Conservation (phyloP, 148 eudicot genomes). For the Camellia japonica region DNA sequence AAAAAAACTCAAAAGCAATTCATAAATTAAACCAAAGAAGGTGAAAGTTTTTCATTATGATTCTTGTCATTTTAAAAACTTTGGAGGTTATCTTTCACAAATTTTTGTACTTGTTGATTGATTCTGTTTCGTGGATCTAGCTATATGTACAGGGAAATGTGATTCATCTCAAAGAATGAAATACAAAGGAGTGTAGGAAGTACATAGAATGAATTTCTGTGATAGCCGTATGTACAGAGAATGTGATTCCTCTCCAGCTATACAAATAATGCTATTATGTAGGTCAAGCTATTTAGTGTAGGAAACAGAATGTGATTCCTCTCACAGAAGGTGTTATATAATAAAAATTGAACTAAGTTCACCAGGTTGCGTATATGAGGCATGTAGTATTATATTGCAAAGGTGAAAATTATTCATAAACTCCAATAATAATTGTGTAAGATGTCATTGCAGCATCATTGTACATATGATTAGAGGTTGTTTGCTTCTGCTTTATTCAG, state of each 20-base stretch:
- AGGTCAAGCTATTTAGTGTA: not conserved
- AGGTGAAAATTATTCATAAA: not conserved
- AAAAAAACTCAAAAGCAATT: too few relatives aligned
- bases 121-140: too few relatives aligned
- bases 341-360: not conserved
- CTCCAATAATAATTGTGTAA: not conserved
- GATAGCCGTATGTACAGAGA: not conserved
- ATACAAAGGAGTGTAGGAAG: too few relatives aligned
- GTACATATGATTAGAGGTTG: not conserved
- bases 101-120: too few relatives aligned
- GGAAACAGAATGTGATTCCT: conserved; percentile 2
- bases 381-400: not conserved
- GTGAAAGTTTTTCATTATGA: too few relatives aligned
- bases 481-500: not conserved
- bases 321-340: not conserved
- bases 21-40: too few relatives aligned
- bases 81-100: too few relatives aligned
- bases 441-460: not conserved
- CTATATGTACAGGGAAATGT: too few relatives aligned
- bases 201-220: not conserved
- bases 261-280: not conserved
- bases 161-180: too few relatives aligned
- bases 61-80: too few relatives aligned
- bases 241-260: not conserved
- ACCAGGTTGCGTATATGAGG: not conserved